These are phyloP conservation scores for Leccinum barrowsii DNA, from an alignment of 768 basidiomycete species.

Conservation along the genomic window DNA sequence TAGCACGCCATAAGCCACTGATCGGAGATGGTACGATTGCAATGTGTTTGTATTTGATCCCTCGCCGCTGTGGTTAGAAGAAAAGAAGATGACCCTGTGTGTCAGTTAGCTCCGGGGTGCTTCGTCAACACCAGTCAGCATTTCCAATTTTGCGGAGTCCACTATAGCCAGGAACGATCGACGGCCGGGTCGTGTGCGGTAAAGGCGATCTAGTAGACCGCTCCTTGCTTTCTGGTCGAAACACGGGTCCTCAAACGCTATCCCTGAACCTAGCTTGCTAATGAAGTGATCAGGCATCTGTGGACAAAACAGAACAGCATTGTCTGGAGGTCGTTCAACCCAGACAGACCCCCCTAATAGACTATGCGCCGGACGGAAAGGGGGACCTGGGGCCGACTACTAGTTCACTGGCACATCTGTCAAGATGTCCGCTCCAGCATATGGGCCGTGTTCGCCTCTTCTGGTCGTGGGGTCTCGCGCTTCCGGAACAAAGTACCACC, in stretches of 20 bases:
- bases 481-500: background rate
- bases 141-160: conserved; percentile 4
- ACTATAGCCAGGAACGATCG: conserved; percentile 64
- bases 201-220: conserved; percentile 33
- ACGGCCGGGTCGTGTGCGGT: conserved; percentile 41
- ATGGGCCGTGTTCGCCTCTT: conserved; percentile 7
- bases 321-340: conserved; percentile 12
- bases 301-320: conserved; percentile 1
- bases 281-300: background rate
- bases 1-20: conserved; percentile 51
- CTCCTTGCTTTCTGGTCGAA: conserved; percentile 36
- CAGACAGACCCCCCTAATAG: conserved; percentile 2
- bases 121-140: background rate
- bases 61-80: conserved; percentile 63
- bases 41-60: conserved; percentile 78
- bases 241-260: conserved; percentile 23
- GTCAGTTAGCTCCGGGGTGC: conserved; percentile 24
- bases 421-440: conserved; percentile 10
- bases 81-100: conserved; percentile 81
- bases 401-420: background rate
- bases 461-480: conserved; percentile 3
- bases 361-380: conserved; percentile 11
- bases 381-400: conserved; percentile 12
- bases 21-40: conserved; percentile 66
- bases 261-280: background rate